Evolutionary conservation across 371 early-diverging fungal genomes (phyloP).

Genomic region (Mucor velutinosus): DNA sequence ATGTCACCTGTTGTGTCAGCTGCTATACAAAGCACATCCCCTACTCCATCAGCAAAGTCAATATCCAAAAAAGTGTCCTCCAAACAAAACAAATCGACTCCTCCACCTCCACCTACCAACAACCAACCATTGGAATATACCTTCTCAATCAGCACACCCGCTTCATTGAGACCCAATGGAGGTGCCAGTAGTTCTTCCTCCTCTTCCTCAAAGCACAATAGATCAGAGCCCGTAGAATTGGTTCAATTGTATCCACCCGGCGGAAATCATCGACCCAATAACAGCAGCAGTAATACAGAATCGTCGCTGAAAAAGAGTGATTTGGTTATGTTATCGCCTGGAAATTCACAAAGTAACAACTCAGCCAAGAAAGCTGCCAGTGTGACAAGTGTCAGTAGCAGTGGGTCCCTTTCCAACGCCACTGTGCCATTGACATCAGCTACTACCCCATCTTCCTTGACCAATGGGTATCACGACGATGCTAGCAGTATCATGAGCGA

Average conservation of each 20-base stretch:
- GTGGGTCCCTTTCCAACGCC: not conserved
- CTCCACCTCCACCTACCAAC: not conserved
- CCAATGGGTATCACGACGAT: not conserved
- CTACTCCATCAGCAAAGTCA: slow-evolving; percentile 2
- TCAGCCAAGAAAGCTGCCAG: not conserved
- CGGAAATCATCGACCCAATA: not conserved
- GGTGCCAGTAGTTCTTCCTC: not conserved
- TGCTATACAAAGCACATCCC: not conserved
- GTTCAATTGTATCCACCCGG: slow-evolving; percentile 25
- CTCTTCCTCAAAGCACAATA: slow-evolving; percentile 4
- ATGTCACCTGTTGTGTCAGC: slow-evolving; percentile 12
- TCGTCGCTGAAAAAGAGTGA: slow-evolving; percentile 5
- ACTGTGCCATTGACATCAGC: not conserved
- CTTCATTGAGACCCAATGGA: slow-evolving; percentile 25
- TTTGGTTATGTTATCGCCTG: not conserved
- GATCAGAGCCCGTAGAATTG: slow-evolving; percentile 19
- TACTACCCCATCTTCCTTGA: not conserved
- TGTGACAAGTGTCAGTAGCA: slow-evolving; percentile 8
- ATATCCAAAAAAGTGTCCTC: slow-evolving; percentile 2
- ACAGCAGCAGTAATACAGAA: not conserved
- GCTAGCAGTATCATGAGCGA: slow-evolving; percentile 8
- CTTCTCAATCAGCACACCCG: slow-evolving; percentile 45
- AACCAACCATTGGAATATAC: slow-evolving; percentile 36
- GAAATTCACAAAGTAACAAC: not conserved
- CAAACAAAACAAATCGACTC: not conserved